phyloP scores from a whole-genome alignment of 352 stramenopile genomes.

The Vaucheria bursata region DNA sequence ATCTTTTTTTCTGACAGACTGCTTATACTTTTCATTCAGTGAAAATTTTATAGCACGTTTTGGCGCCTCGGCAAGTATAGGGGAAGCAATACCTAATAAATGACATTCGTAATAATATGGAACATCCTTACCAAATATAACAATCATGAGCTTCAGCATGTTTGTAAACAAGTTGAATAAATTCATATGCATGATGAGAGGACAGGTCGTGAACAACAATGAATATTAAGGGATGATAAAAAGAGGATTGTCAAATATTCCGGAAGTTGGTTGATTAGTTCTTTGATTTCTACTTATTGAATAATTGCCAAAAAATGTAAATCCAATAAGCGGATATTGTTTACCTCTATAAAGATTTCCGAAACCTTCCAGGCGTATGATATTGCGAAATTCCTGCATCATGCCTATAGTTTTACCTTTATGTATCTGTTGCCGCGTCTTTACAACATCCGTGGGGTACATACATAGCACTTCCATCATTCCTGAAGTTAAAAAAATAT shows the following conservation, averaged over 20 bases:
- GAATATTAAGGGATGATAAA: too few relatives aligned
- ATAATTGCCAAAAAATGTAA: too few relatives aligned
- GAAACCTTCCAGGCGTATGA: constrained; percentile 23
- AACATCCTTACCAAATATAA: too few relatives aligned
- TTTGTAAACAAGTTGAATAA: too few relatives aligned
- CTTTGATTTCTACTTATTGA: too few relatives aligned
- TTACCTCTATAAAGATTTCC: constrained; percentile 33
- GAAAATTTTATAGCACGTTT: constrained; percentile 43
- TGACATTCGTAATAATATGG: too few relatives aligned
- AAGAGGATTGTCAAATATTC: too few relatives aligned
- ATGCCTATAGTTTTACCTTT: constrained; percentile 34
- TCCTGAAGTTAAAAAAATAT: background rate
- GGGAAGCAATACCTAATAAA: constrained; percentile 10
- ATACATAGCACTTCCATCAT: constrained; percentile 34
- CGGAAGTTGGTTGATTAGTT: too few relatives aligned
- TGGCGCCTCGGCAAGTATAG: constrained; percentile 36
- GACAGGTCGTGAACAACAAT: too few relatives aligned
- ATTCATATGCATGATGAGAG: too few relatives aligned
- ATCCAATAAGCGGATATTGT: background rate
- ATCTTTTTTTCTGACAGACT: constrained; percentile 17
- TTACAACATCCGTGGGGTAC: constrained; percentile 45
- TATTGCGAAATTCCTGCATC: constrained; percentile 29
- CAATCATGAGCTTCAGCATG: too few relatives aligned
- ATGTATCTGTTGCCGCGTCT: constrained; percentile 36
- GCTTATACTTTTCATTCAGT: constrained; percentile 39